Conservation (phyloP, 768 basidiomycete genomes). For the Tylopilus cervinicoccineus region DNA sequence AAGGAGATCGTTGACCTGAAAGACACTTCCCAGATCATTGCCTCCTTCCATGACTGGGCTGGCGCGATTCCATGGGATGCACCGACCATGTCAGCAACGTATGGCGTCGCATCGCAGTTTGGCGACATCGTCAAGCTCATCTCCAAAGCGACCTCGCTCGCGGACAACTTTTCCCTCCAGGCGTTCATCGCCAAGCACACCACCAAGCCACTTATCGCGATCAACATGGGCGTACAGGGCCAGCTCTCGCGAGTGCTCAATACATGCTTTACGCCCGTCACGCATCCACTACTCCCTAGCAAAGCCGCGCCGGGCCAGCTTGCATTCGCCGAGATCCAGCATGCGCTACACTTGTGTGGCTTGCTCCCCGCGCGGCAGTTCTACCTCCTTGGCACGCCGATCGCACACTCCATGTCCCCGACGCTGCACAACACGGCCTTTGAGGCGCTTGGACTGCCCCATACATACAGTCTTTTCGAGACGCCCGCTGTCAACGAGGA, state of each 20-base stretch:
- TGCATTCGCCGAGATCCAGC: constrained; percentile 82
- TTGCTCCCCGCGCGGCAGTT: constrained; percentile 69
- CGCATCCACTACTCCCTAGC: constrained; percentile 81
- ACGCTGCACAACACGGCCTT: constrained; percentile 91
- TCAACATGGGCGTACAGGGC: constrained; percentile 89
- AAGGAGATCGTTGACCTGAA: constrained; percentile 57
- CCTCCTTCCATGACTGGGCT: constrained; percentile 94
- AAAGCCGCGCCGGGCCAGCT: constrained; percentile 94
- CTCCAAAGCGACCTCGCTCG: constrained; percentile 68
- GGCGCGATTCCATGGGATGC: constrained; percentile 82
- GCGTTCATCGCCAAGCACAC: constrained; percentile 58
- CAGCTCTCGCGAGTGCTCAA: constrained; percentile 91
- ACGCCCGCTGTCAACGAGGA: constrained; percentile 60
- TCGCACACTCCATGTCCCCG: constrained; percentile 87
- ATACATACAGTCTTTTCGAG: constrained; percentile 78
- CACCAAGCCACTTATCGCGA: constrained; percentile 83
- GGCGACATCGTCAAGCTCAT: constrained; percentile 95
- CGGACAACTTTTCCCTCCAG: constrained; percentile 78
- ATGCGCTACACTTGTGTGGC: constrained; percentile 76
- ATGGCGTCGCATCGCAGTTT: constrained; percentile 54
- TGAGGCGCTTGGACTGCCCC: constrained; percentile 74
- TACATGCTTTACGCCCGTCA: constrained; percentile 81
- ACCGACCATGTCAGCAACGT: constrained; percentile 60
- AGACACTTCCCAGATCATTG: constrained; percentile 74
- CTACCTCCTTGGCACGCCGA: constrained; percentile 88